Conservation (phyloP, 73 alveolate species). For the Stentor roeselii region DNA sequence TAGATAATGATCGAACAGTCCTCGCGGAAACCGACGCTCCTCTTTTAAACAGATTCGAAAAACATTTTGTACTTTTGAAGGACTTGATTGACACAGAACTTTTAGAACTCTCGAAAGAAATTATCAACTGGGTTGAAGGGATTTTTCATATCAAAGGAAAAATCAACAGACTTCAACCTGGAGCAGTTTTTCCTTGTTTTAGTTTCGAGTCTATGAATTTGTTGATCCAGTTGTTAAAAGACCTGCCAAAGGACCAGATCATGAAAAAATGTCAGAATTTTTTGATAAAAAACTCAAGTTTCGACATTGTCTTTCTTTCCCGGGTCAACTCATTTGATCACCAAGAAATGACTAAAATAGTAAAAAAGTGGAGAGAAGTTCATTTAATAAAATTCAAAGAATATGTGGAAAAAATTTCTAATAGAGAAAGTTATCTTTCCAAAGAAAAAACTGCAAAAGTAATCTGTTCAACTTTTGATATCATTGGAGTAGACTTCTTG, state of each 20-base stretch:
- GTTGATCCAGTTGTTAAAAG: neutral
- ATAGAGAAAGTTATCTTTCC: neutral
- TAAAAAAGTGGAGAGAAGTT: neutral
- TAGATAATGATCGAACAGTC: slow-evolving; percentile 14
- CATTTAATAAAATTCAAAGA: neutral
- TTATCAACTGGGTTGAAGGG: too few relatives aligned
- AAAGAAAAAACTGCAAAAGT: too few relatives aligned
- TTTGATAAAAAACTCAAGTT: neutral
- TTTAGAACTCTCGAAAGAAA: too few relatives aligned
- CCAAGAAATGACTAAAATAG: neutral
- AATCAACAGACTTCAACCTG: too few relatives aligned
- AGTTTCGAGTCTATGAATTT: neutral
- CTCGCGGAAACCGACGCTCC: slow-evolving; percentile 24
- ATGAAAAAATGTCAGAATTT: neutral
- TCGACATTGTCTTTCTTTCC: neutral
- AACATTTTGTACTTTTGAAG: neutral
- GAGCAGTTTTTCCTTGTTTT: neutral
- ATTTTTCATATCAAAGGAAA: too few relatives aligned
- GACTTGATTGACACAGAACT: neutral
- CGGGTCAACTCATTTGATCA: neutral
- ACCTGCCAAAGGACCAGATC: neutral
- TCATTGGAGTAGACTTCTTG: neutral
- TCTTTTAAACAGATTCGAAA: slow-evolving; percentile 26
- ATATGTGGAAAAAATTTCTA: neutral
- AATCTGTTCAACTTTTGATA: neutral